These are phyloP conservation scores for Tuber borchii DNA, from an alignment of 495 filamentous ascomycete genomes.

Conservation along the genomic window DNA sequence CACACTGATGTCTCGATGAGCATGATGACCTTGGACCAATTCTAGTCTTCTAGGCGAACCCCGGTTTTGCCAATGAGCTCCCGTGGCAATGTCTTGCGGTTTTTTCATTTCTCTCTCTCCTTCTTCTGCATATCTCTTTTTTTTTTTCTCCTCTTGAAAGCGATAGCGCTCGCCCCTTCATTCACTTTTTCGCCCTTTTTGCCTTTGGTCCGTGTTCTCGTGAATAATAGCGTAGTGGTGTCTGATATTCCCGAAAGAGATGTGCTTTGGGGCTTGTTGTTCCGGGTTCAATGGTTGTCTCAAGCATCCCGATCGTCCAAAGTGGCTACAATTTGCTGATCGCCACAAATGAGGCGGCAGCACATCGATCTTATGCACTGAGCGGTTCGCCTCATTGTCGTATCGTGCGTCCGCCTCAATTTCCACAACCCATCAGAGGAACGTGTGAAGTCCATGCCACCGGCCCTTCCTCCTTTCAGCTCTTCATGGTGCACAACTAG, in stretches of 20 bases:
- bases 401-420: constrained; percentile 19
- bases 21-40: constrained; percentile 58
- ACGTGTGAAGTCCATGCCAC: constrained; percentile 15
- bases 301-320: constrained; percentile 9
- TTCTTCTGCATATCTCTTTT: constrained; percentile 7
- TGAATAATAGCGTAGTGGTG: not conserved
- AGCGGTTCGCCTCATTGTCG: constrained; percentile 16
- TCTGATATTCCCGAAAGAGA: not conserved
- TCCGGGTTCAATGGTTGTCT: constrained; percentile 28
- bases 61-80: constrained; percentile 8
- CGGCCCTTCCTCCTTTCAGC: constrained; percentile 7
- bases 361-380: constrained; percentile 20
- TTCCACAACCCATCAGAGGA: constrained; percentile 10
- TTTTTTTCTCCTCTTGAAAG: constrained; percentile 6
- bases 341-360: constrained; percentile 30
- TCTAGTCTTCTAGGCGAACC: constrained; percentile 27
- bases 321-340: constrained; percentile 27
- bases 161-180: not conserved
- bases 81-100: not conserved
- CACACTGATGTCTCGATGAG: constrained; percentile 95
- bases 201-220: not conserved
- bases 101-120: not conserved
- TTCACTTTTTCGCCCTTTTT: constrained; percentile 5
- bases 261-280: constrained; percentile 15
- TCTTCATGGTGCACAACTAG: not conserved